Conservation (phyloP, 306 rosid species). For the Vicia faba region DNA sequence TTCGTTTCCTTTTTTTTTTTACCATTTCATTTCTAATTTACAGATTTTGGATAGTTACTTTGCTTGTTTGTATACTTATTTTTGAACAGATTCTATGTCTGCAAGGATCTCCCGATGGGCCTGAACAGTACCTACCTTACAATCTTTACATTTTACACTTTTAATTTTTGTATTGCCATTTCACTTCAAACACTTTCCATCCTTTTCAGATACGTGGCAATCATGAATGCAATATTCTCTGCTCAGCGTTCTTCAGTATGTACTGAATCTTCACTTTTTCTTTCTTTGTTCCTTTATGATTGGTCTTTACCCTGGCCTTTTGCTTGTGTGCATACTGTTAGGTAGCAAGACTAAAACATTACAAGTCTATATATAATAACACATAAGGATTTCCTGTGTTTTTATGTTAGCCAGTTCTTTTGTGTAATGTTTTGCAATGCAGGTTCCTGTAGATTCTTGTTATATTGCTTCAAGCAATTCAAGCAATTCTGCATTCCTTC, state of each 20-base stretch:
- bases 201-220: constrained; percentile 86
- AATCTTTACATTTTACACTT: constrained; percentile 31
- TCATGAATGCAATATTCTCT: constrained; percentile 93
- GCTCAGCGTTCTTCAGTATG: constrained; percentile 83
- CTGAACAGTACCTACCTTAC: constrained; percentile 72
- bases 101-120: constrained; percentile 94
- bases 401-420: constrained; percentile 16
- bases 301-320: constrained; percentile 20
- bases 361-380: neutral
- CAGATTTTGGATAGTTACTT: constrained; percentile 22
- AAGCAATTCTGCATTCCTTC: constrained; percentile 89
- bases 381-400: constrained; percentile 10
- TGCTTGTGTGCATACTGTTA: constrained; percentile 20
- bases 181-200: constrained; percentile 28
- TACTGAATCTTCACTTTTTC: constrained; percentile 20
- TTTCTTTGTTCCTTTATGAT: constrained; percentile 15
- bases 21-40: constrained; percentile 2
- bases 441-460: constrained; percentile 97
- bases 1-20: neutral
- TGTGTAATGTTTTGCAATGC: constrained; percentile 37
- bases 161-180: constrained; percentile 33
- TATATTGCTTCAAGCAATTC: constrained; percentile 72
- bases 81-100: constrained; percentile 81
- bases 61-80: constrained; percentile 33
- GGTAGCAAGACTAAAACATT: constrained; percentile 10